A percentile compares a stretch with the other conserved stretches of the same genome.
Evolutionary conservation across 78 protist genomes (phyloP).

Genomic region (Anaeramoeba ignava): DNA sequence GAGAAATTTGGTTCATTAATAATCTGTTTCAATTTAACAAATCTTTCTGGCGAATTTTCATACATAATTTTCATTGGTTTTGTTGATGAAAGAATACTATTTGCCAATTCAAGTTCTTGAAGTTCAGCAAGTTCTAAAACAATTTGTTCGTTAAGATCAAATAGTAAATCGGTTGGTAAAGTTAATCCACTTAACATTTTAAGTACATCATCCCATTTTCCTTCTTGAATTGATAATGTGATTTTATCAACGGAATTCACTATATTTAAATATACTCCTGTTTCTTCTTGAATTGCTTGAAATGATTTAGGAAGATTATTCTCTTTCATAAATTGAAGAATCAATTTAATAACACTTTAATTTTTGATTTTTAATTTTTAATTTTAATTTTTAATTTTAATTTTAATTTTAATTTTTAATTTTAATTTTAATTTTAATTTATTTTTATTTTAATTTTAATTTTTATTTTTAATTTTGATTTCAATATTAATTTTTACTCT

Average conservation of each 20-base stretch:
- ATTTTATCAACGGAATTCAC: conserved; percentile 41
- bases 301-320: conserved; percentile 11
- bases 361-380: too few species aligned
- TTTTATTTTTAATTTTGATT: too few species aligned
- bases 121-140: conserved; percentile 24
- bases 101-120: conserved; percentile 27
- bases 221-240: conserved; percentile 32
- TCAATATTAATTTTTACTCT: too few species aligned
- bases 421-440: too few species aligned
- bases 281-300: conserved; percentile 24
- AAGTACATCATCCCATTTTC: conserved; percentile 65
- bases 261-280: conserved; percentile 38
- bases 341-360: conserved; percentile 25
- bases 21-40: conserved; percentile 24
- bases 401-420: too few species aligned
- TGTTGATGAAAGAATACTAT: conserved; percentile 37
- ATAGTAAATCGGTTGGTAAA: conserved; percentile 21
- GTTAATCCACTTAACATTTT: conserved; percentile 17
- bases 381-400: too few species aligned
- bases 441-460: too few species aligned
- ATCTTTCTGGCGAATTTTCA: conserved; percentile 20
- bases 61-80: conserved; percentile 31
- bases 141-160: conserved; percentile 60
- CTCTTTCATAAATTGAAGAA: conserved; percentile 37
- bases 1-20: conserved; percentile 18